Base-by-base conservation (phyloP, 352 stramenopile species). In the Elongisporangium prolatum region DNA sequence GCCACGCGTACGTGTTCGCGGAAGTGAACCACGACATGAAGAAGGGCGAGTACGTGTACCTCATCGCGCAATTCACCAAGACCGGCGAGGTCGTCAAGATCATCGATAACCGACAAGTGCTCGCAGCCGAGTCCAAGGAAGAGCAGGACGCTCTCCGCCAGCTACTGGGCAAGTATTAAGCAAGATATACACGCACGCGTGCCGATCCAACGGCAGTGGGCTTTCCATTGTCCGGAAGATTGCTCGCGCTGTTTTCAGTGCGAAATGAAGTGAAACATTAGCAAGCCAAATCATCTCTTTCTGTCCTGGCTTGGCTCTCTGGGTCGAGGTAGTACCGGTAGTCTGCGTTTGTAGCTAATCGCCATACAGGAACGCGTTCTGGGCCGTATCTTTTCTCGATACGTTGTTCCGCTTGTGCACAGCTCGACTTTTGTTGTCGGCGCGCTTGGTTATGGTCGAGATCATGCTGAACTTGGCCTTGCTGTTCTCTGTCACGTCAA, bases 31-130 rank as follows among this genome's bases (percentile, higher is more conserved):
- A 89, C 53, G 75, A 87, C 62, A 98, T 98, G 91, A 90, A 94
- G 56, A 95, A 89, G 61, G 91, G 91, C 52, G 95, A 98, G 71
- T 98, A 96, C 65, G 95, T 97, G 56, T 98, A 98, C 72, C 65
- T 98, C 55, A 90, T 98, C 67, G 88, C 98, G 44, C 93, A 98
- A 72, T 85, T 98, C 68, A 97, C 93, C 72, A 86, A 91, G 62
- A 96, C 91, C 50, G 83, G 80, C 48, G 77, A 88, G 55, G 73
- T 98, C 17, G 81, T 98, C 65, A 98, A 92, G 61, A 75, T 98
- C 60, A 67, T 93, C 58, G 95, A 98, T 78, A 98, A 98, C 72
- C 81, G 95, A 76, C 82, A 90, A 69, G 87, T 93, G 59, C 75
- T 93, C 22, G 63, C 71, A 28, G 84, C 84, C 22, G 84, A 86